Conservation (phyloP, 2,329 filamentous ascomycete species). For the Penicillium sp. region DNA sequence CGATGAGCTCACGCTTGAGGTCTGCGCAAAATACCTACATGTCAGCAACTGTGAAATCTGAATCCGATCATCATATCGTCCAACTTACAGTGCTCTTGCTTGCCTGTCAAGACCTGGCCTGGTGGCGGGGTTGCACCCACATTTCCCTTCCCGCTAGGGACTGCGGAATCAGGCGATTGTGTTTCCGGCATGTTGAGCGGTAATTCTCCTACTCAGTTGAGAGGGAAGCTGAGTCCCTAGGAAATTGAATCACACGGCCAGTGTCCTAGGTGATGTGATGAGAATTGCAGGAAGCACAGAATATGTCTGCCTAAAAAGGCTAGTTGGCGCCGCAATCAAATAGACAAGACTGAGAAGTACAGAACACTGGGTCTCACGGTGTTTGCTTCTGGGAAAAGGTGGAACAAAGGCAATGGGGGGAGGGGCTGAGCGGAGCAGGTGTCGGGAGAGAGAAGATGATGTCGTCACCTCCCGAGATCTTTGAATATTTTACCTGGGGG, state of each 20-base stretch:
- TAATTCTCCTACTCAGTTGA: not conserved
- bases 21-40: conserved; percentile 54
- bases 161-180: conserved; percentile 11
- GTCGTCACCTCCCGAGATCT: conserved; percentile 14
- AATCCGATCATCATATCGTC: conserved; percentile 14
- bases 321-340: conserved; percentile 24
- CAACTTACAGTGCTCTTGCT: conserved; percentile 92
- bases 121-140: conserved; percentile 39
- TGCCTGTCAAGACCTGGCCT: conserved; percentile 74
- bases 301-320: conserved; percentile 34
- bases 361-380: not conserved
- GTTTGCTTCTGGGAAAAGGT: not conserved
- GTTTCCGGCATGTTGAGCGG: conserved; percentile 10
- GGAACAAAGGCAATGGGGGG: conserved; percentile 6
- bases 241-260: not conserved
- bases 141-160: conserved; percentile 19
- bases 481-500: not conserved
- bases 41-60: not conserved
- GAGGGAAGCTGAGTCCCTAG: not conserved
- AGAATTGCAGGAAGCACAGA: not conserved
- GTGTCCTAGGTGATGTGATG: not conserved
- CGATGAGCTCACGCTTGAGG: conserved; percentile 91
- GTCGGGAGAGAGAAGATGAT: conserved; percentile 13
- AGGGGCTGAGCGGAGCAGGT: not conserved
- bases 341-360: conserved; percentile 2